phyloP scores from a whole-genome alignment of 768 basidiomycete species.

The Pulveroboletus sp. region DNA sequence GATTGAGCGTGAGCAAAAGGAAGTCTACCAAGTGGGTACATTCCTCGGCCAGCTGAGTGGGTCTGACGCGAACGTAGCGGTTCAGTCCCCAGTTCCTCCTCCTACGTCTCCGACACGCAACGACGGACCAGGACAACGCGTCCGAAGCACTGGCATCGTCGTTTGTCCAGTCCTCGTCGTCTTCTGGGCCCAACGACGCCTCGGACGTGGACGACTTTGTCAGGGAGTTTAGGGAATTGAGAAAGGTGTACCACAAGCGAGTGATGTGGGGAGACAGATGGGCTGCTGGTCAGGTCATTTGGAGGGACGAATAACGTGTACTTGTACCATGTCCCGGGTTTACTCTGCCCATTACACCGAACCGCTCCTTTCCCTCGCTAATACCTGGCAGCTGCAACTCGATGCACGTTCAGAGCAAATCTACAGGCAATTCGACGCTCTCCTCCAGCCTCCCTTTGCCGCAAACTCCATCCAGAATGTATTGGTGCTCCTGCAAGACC shows the following conservation, averaged over 20 bases:
- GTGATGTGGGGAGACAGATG: slow-evolving; percentile 89
- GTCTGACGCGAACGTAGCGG: slow-evolving; percentile 47
- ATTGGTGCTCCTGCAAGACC: slow-evolving; percentile 14
- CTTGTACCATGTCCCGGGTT: slow-evolving; percentile 10
- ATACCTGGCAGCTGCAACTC: slow-evolving; percentile 8
- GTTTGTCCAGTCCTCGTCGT: slow-evolving; percentile 66
- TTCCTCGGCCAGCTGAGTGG: neutral
- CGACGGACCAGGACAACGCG: slow-evolving; percentile 85
- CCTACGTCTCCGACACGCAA: slow-evolving; percentile 83
- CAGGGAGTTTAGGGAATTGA: slow-evolving; percentile 78
- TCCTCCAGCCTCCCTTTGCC: slow-evolving; percentile 21
- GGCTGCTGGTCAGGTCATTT: slow-evolving; percentile 79
- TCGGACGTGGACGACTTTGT: slow-evolving; percentile 83
- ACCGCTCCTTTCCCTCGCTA: slow-evolving; percentile 20
- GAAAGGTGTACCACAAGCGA: slow-evolving; percentile 93
- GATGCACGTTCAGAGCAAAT: slow-evolving; percentile 9
- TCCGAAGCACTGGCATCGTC: slow-evolving; percentile 83
- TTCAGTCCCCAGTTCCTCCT: slow-evolving; percentile 86
- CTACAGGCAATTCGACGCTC: slow-evolving; percentile 15
- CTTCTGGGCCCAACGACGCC: slow-evolving; percentile 25
- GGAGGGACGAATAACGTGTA: slow-evolving; percentile 58
- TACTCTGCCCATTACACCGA: slow-evolving; percentile 30
- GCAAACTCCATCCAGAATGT: slow-evolving; percentile 15
- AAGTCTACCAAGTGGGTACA: slow-evolving; percentile 75
- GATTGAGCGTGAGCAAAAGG: slow-evolving; percentile 83